phyloP scores from a whole-genome alignment of 106 monocot species.

The Apostasia shenzhenica region DNA sequence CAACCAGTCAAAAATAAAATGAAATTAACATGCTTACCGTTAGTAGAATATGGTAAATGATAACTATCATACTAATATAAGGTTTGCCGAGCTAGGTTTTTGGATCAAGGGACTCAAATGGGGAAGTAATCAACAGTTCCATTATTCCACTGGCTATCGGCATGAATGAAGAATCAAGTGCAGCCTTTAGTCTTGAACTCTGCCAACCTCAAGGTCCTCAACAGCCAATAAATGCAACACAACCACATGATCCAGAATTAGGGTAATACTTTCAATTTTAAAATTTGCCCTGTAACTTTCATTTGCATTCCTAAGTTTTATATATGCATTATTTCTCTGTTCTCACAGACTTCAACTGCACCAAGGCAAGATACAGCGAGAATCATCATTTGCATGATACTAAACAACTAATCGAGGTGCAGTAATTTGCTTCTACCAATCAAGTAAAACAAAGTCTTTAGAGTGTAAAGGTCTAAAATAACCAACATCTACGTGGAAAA shows the following conservation, averaged over 20 bases:
- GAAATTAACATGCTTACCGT: neutral
- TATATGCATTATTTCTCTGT: neutral
- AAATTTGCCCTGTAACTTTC: neutral
- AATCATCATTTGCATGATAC: neutral
- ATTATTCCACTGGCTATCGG: constrained; percentile 24
- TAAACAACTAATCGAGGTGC: neutral
- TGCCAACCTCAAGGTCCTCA: constrained; percentile 32
- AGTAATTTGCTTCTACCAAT: neutral
- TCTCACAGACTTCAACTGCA: neutral
- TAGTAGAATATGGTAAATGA: neutral
- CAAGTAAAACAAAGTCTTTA: neutral
- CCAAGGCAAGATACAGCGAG: neutral
- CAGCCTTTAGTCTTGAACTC: constrained; percentile 47
- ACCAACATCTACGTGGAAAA: no score
- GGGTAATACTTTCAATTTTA: constrained; percentile 28
- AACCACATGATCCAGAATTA: constrained; percentile 28
- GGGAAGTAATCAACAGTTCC: constrained; percentile 13
- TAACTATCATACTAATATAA: neutral
- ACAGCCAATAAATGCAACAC: constrained; percentile 19
- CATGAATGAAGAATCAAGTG: constrained; percentile 22
- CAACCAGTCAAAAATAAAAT: neutral
- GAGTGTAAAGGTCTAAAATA: neutral
- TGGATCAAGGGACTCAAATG: constrained; percentile 27
- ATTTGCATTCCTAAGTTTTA: neutral
- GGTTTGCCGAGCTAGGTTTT: constrained; percentile 27